Evolutionary conservation across 768 basidiomycete species (phyloP), one percentile per base, ranked within the genome.

Genomic region (Tephrocybe sp.): DNA sequence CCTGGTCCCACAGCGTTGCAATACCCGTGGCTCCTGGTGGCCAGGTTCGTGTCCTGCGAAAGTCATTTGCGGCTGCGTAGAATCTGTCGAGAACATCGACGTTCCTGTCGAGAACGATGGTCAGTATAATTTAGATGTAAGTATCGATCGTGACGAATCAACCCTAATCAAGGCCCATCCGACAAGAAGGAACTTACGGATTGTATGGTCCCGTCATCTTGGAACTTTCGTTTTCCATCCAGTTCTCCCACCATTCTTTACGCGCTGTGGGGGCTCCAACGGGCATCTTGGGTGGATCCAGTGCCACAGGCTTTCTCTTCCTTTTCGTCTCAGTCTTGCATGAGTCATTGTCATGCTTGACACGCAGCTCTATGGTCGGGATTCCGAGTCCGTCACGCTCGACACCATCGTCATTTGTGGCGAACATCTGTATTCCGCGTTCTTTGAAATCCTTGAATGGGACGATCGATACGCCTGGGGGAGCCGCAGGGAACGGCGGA

Each of bases 341-440:
- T 47, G 66, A 62, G 48, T 86, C 84, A 4, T 73, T 75, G 1
- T 61, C 53, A 57, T 91, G 89, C 43, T 74, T 77, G 27, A 69
- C 67, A 24, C 64, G 64, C 47, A 88, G 66, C 30, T 69, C 60
- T 19, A 90, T 68, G 11, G 90, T 91, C 0, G 83, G 82, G 44
- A 89, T 79, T 9, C 85, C 87, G 1, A 78, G 61, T 0, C 76
- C 79, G 60, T 92, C 89, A 42, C 79, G 66, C 65, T 92, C 88
- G 26, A 68, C 62, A n/a, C 76, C 80, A 9, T 75, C 71, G n/a
- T 62, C 55, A n/a, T 69, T 63, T 25, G 56, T 49, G 5, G 60
- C 52, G 47, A 74, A 74, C 48, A 81, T 70, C 51, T 74, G 60
- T 31, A 76, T 69, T 6, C 73, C 68, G 19, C 57, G 64, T 60